Evolutionary conservation across 441 rosid species (phyloP), one percentile per base, ranked within the genome.

Genomic region (Croton setiger): DNA sequence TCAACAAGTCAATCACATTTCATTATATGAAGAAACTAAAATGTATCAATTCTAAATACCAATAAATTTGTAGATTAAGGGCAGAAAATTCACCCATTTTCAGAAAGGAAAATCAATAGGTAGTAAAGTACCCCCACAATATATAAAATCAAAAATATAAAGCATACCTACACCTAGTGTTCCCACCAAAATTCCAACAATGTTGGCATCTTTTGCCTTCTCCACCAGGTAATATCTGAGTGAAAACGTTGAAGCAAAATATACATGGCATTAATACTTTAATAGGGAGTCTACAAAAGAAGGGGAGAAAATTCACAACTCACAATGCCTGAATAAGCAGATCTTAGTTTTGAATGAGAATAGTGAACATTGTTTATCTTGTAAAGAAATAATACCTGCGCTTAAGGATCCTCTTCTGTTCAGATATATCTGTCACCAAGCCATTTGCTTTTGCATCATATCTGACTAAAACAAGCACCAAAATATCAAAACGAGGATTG

Each of bases 201-300:
- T 86, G 76, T 88, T 90, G 45, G 96, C 96, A 87, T 94, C 98
- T 73, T 90, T 94, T 70, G 98, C 98, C 80, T 87, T 94, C 84
- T 94, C 98, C 78, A 91, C 96, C 56, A 94, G 78, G 80, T 81
- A 94, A 80, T 91, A 94, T 79, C 98, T 94, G 84, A 73, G 84
- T 53, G 71, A 78, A 72, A n/a, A 59, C 33, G 20, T 31, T 41
- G 15, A 65, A 15, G n/a, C 45, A 68, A 31, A 52, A 45, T n/a
- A 6, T 12, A 66, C 20, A 69, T 2, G 10, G 62, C 7, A n/a
- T n/a, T n/a, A n/a, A n/a, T n/a, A n/a, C n/a, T n/a, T n/a, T n/a
- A n/a, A n/a, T n/a, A n/a, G n/a, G n/a, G n/a, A n/a, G n/a, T n/a
- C n/a, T n/a, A n/a, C n/a, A n/a, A n/a, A 13, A 53, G 66, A 36